Evolutionary conservation across 2,329 filamentous ascomycete species (phyloP).

Genomic region (Alternaria conjuncta): DNA sequence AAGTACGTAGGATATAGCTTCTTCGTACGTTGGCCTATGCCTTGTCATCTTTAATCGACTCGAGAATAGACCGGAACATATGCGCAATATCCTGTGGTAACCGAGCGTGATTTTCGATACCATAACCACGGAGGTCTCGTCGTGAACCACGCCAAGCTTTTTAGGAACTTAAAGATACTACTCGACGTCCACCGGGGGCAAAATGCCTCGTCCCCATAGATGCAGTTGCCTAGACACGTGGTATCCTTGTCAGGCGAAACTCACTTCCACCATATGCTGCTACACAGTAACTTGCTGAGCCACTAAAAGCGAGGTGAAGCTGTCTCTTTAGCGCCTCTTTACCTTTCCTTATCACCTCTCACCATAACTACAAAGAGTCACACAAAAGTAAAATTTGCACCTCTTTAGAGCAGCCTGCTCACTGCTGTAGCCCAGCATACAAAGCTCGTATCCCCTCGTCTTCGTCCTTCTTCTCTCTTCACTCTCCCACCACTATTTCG

Average conservation of each 20-base stretch:
- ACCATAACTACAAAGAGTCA: not conserved
- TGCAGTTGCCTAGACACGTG: not conserved
- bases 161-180: not conserved
- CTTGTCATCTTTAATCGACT: not conserved
- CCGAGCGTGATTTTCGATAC: not conserved
- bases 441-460: not conserved
- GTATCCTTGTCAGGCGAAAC: not conserved
- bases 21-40: not conserved
- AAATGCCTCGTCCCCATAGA: not conserved
- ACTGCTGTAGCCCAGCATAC: not conserved
- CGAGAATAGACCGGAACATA: not conserved
- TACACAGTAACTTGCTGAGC: not conserved
- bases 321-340: not conserved
- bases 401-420: not conserved
- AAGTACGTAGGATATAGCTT: slow-evolving; percentile 78
- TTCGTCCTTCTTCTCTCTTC: not conserved
- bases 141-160: not conserved
- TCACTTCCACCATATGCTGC: not conserved
- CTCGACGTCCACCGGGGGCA: not conserved
- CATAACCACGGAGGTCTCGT: not conserved
- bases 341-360: slow-evolving; percentile 10
- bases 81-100: not conserved
- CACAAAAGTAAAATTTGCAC: not conserved
- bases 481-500: not conserved
- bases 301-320: slow-evolving; percentile 3